These are phyloP conservation scores for Eimeria maxima DNA, from an alignment of 169 alveolate genomes.

Conservation along the genomic window DNA sequence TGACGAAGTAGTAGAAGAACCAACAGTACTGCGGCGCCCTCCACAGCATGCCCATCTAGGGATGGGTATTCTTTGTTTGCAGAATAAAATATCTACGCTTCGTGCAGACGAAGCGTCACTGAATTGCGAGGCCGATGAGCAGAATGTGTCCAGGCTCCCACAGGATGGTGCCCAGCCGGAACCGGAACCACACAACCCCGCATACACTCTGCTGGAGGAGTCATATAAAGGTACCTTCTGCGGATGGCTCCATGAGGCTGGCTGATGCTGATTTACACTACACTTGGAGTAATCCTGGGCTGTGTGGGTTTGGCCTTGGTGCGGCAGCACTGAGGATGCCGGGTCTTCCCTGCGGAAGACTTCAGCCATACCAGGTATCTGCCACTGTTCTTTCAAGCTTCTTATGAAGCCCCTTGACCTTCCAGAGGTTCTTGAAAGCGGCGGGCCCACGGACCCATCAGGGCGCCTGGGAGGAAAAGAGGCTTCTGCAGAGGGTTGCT, in stretches of 20 bases:
- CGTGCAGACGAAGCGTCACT: constrained; percentile 36
- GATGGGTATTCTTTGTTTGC: neutral
- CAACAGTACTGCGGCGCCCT: constrained; percentile 3
- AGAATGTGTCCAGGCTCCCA: constrained; percentile 29
- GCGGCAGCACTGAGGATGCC: constrained; percentile 17
- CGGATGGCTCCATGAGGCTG: neutral
- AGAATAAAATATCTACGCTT: constrained; percentile 28
- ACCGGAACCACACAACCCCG: constrained; percentile 14
- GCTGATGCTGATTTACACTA: neutral
- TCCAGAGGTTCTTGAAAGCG: neutral
- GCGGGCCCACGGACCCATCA: neutral
- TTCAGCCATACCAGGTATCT: neutral
- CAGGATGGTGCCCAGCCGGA: constrained; percentile 37
- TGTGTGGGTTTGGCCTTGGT: constrained; percentile 13
- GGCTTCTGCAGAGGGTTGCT: neutral
- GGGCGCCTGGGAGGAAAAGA: constrained; percentile 21
- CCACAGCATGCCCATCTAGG: constrained; percentile 41
- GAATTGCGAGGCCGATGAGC: constrained; percentile 45
- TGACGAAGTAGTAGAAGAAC: constrained; percentile 21
- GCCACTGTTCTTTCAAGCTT: constrained; percentile 36
- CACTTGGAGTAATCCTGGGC: constrained; percentile 11
- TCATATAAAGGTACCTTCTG: neutral
- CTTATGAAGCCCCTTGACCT: neutral
- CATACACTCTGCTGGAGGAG: neutral
- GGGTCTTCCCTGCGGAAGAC: neutral